These are phyloP conservation scores for Globisporangium heterothallicum DNA, from an alignment of 352 stramenopile species.

Conservation along the genomic window DNA sequence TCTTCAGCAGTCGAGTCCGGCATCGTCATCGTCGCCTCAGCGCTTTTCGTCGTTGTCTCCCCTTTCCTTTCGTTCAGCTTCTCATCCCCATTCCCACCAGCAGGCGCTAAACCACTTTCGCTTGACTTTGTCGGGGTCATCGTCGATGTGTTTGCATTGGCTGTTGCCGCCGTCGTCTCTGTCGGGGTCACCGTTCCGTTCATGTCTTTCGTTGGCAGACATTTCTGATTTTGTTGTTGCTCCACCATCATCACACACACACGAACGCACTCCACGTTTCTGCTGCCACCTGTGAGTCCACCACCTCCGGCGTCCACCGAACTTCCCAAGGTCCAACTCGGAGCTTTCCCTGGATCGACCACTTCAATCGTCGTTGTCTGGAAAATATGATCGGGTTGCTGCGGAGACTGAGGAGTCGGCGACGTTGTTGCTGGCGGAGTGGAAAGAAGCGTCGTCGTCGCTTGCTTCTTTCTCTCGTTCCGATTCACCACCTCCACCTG, in stretches of 20 bases:
- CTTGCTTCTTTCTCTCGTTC: conserved; percentile 16
- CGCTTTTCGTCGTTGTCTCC: not conserved
- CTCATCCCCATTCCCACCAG: conserved; percentile 5
- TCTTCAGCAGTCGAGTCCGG: not conserved
- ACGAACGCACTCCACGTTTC: conserved; percentile 29
- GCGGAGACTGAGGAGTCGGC: conserved; percentile 19
- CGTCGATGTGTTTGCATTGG: conserved; percentile 23
- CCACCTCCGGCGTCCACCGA: conserved; percentile 22
- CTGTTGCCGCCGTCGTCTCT: conserved; percentile 12
- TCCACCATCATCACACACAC: conserved; percentile 72
- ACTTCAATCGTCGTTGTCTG: conserved; percentile 45
- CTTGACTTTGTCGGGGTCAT: conserved; percentile 11
- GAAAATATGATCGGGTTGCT: conserved; percentile 20
- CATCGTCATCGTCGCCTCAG: not conserved
- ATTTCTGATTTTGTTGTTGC: conserved; percentile 31
- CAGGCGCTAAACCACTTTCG: conserved; percentile 4
- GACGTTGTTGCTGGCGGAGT: conserved; percentile 9
- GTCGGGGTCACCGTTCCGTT: conserved; percentile 17
- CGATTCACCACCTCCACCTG: conserved; percentile 22
- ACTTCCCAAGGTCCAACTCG: conserved; percentile 37
- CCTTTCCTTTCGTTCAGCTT: conserved; percentile 4
- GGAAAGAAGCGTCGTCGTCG: conserved; percentile 13
- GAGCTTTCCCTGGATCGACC: conserved; percentile 39
- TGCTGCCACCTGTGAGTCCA: conserved; percentile 4
- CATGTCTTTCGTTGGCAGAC: conserved; percentile 16